phyloP scores from a whole-genome alignment of 169 alveolate genomes.

The Ichthyophthirius multifiliis region DNA sequence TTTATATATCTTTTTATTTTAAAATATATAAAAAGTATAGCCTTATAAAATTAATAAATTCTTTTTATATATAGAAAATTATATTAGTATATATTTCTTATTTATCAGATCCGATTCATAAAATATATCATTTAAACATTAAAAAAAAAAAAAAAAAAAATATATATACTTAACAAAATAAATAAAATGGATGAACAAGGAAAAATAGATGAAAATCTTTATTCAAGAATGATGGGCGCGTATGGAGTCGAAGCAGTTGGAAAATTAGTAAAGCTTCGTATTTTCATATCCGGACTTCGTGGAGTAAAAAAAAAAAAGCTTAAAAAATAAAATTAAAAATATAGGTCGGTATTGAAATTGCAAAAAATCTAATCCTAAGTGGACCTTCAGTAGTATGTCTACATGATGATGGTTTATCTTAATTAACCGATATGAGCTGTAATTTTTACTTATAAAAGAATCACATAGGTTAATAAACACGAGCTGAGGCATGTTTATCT shows the following conservation, averaged over 20 bases:
- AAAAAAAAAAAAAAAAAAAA: too few relatives aligned
- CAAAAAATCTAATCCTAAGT: conserved; percentile 95
- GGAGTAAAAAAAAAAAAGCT: conserved; percentile 78
- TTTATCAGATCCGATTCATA: too few relatives aligned
- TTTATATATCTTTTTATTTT: too few relatives aligned
- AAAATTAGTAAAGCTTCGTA: conserved; percentile 88
- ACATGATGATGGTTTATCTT: conserved; percentile 86
- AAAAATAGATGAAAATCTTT: conserved; percentile 93
- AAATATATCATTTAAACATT: too few relatives aligned
- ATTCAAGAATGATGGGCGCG: conserved; percentile 98
- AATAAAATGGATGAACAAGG: conserved; percentile 15
- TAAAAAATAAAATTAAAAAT: background rate
- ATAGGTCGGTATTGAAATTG: conserved; percentile 83
- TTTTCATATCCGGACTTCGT: conserved; percentile 93
- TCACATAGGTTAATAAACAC: conserved; percentile 83
- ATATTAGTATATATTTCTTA: too few relatives aligned
- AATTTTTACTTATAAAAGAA: conserved; percentile 92
- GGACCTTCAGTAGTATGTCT: conserved; percentile 94
- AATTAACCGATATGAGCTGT: conserved; percentile 90
- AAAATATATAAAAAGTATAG: too few relatives aligned
- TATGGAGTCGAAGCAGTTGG: conserved; percentile 99
- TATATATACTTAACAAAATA: background rate
- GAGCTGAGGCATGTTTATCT: conserved; percentile 83
- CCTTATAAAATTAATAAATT: too few relatives aligned
- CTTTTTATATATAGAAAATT: too few relatives aligned